phyloP scores from a whole-genome alignment of 1,139 yeast genomes.

The Sugiyamaella novakii region DNA sequence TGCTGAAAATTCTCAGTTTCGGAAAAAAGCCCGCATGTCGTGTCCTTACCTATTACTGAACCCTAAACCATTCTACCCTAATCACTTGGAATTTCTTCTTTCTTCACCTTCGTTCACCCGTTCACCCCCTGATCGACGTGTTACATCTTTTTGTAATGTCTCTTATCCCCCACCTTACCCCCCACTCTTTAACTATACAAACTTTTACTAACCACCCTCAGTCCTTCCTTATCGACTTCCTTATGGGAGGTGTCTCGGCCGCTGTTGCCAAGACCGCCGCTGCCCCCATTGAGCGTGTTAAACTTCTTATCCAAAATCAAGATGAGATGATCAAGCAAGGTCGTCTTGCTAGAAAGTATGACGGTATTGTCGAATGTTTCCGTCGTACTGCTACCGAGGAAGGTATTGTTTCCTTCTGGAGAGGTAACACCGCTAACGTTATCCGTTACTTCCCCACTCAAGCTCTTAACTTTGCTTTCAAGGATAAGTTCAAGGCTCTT shows the following conservation, averaged over 20 bases:
- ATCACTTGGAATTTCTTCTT: too few relatives aligned
- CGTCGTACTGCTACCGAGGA: constrained; percentile 70
- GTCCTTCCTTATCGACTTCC: constrained; percentile 57
- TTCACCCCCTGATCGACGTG: too few relatives aligned
- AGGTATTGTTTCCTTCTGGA: constrained; percentile 74
- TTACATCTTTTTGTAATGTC: too few relatives aligned
- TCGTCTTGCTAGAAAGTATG: constrained; percentile 65
- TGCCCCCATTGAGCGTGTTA: constrained; percentile 83
- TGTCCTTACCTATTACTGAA: constrained; percentile 3
- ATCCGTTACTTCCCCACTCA: constrained; percentile 85
- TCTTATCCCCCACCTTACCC: not conserved
- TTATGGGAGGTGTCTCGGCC: constrained; percentile 85
- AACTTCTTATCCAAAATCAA: constrained; percentile 78
- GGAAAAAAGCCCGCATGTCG: too few relatives aligned
- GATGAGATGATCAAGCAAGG: constrained; percentile 85
- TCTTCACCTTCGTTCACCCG: not conserved
- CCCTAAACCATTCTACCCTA: constrained; percentile 5
- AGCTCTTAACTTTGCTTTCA: constrained; percentile 83
- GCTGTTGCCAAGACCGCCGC: constrained; percentile 85
- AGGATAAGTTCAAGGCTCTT: constrained; percentile 77
- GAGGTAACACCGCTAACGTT: constrained; percentile 85
- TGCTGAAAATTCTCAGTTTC: too few relatives aligned
- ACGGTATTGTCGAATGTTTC: constrained; percentile 73
- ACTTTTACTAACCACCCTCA: constrained; percentile 14
- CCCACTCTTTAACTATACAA: constrained; percentile 5